Percentiles rank a stretch among this genome's conserved stretches.
Evolutionary conservation across 2,329 filamentous ascomycete genomes (phyloP).

Genomic region (Esteya vermicola): DNA sequence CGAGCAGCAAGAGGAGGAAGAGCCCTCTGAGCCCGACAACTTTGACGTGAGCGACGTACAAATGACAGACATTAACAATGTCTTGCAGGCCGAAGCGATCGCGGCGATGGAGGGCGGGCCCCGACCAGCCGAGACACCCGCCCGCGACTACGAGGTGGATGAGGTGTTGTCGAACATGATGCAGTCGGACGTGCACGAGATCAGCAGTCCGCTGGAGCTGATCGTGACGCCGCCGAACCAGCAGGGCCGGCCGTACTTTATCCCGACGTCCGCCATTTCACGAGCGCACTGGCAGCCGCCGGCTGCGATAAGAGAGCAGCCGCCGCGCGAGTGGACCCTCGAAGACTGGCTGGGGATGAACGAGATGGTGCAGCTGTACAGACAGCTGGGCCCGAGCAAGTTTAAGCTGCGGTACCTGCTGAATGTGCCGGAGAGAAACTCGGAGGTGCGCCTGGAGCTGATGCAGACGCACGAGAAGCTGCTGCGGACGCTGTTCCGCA

Average conservation of each 20-base stretch:
- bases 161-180: conserved; percentile 8
- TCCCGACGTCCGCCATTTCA: neutral
- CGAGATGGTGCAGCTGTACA: conserved; percentile 35
- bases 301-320: neutral
- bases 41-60: no score
- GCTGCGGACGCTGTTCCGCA: conserved; percentile 26
- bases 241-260: conserved; percentile 2
- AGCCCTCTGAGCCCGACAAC: neutral
- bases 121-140: neutral
- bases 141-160: conserved; percentile 5
- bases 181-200: conserved; percentile 7
- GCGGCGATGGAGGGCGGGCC: no score
- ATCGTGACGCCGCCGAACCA: neutral
- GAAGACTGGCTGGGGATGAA: conserved; percentile 41
- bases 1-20: neutral
- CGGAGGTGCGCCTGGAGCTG: conserved; percentile 5
- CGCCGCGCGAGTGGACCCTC: conserved; percentile 9
- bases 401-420: conserved; percentile 19
- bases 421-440: conserved; percentile 13
- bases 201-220: conserved; percentile 2
- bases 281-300: conserved; percentile 6
- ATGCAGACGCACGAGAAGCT: conserved; percentile 1
- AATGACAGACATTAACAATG: no score
- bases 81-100: no score
- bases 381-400: conserved; percentile 24